phyloP scores from a whole-genome alignment of 1,284 basidiomycete species.

The Phylloboletellus chloephorus region DNA sequence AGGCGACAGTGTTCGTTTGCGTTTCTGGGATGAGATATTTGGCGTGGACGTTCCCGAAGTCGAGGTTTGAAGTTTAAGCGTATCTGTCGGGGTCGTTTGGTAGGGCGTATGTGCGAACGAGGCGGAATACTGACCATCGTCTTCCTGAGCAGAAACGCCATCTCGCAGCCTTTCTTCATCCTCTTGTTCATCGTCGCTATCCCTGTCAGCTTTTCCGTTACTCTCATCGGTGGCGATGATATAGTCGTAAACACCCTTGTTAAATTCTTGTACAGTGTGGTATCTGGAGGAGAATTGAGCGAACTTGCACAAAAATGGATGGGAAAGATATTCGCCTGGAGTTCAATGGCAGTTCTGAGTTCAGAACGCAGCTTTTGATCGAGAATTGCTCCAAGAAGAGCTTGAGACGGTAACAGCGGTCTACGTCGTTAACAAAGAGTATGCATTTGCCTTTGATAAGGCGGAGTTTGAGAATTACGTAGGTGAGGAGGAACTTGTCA shows the following conservation, averaged over 20 bases:
- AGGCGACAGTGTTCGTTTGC: constrained; percentile 30
- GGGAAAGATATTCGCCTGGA: constrained; percentile 51
- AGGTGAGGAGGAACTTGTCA: constrained; percentile 93
- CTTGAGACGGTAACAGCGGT: constrained; percentile 91
- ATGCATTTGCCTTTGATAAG: constrained; percentile 96
- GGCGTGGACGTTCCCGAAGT: not conserved
- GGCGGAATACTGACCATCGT: constrained; percentile 16
- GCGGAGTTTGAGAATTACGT: constrained; percentile 92
- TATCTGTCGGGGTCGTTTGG: constrained; percentile 11
- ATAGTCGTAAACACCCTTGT: constrained; percentile 97
- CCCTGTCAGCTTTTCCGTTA: constrained; percentile 50
- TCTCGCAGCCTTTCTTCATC: constrained; percentile 9
- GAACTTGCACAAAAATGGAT: not conserved
- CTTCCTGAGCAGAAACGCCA: not conserved
- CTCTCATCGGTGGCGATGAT: constrained; percentile 97
- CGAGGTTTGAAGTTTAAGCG: not conserved
- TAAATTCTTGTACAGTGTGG: constrained; percentile 98
- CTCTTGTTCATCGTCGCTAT: constrained; percentile 42
- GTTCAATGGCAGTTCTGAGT: constrained; percentile 93
- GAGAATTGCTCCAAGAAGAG: constrained; percentile 98
- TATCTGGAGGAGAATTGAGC: constrained; percentile 49
- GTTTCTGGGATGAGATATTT: constrained; percentile 30
- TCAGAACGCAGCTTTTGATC: constrained; percentile 93
- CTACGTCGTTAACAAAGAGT: constrained; percentile 96
- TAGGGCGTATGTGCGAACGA: not conserved